Base-by-base conservation (phyloP, 306 rosid species). In the Cicer judaicum region DNA sequence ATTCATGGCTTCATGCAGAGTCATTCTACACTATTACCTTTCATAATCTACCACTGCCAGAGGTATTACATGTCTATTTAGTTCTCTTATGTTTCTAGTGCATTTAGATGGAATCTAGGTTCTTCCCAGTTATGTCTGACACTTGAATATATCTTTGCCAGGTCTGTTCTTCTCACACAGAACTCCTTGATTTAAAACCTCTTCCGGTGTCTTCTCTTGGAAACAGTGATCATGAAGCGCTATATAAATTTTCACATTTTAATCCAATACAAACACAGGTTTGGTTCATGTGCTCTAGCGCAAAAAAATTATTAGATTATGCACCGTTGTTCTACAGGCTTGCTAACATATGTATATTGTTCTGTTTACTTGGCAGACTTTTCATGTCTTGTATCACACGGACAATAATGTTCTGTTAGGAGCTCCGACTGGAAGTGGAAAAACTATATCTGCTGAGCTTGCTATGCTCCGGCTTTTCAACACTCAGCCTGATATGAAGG, bases 351-450 rank as follows among this genome's bases (percentile, higher is more conserved):
- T 47, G 71, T 43, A 50, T 46, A 41, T 56, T 78, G 10, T 68
- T 70, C 34, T 70, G 56, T 79, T 47, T 76, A 44, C 78, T 68
- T 68, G 77, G 81, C 91, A 93, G 98, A 88, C 86, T 74, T 93
- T 93, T 78, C 97, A 93, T 85, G 90, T 85, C 72, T 85, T 91
- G 79, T 91, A 91, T 85, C 98, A 93, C 85, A 87, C 94, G 3
- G 97, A 91, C 85, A 85, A 87, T 80, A 91, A 91, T 86, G 90
- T 93, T 80, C 92, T 93, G 19, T 82, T 93, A 60, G 98, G 98
- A 80, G 98, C 97, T 84, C 98, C 98, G 52, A 91, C 98, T 75
- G 98, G 98, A 56, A 93, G 98, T 89, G 98, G 98, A 70, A 93
- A 93, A 82, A 93, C 98, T 66, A 91, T 93, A 83, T 93, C 98